Evolutionary conservation across 139 green algal genomes (phyloP).

Genomic region (Chlorella sp.): DNA sequence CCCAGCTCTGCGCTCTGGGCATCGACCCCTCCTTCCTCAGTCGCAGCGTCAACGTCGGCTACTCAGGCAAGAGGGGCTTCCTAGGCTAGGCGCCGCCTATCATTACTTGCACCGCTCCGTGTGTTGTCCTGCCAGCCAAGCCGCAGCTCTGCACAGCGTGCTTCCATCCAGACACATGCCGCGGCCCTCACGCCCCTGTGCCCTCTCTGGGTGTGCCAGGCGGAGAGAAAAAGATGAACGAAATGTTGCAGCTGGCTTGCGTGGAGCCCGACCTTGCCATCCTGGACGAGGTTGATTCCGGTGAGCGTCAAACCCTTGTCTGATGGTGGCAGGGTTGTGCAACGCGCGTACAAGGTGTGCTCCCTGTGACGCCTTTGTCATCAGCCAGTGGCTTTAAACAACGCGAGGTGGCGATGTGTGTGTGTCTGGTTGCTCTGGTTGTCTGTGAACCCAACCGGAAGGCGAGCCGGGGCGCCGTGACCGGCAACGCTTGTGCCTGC

Average conservation of each 20-base stretch:
- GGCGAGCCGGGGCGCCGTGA: too few relatives aligned
- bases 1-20: not conserved
- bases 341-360: too few relatives aligned
- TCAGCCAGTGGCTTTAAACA: too few relatives aligned
- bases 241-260: slow-evolving; percentile 13
- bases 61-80: not conserved
- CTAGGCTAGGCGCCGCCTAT: not conserved
- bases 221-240: slow-evolving; percentile 7
- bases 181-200: not conserved
- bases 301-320: not conserved
- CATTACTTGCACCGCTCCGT: not conserved
- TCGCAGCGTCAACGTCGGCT: not conserved
- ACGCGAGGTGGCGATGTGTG: too few relatives aligned
- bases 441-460: too few relatives aligned
- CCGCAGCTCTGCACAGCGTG: not conserved
- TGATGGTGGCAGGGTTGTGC: too few relatives aligned
- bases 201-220: not conserved
- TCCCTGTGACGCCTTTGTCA: too few relatives aligned
- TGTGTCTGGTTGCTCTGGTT: not conserved
- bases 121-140: not conserved
- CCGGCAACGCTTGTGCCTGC: too few relatives aligned
- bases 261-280: slow-evolving; percentile 4
- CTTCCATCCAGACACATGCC: too few relatives aligned
- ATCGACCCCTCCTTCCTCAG: slow-evolving; percentile 1
- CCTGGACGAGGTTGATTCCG: slow-evolving; percentile 7